Evolutionary conservation across 208 protist species (phyloP).

Genomic region (Acanthamoeba sp.): DNA sequence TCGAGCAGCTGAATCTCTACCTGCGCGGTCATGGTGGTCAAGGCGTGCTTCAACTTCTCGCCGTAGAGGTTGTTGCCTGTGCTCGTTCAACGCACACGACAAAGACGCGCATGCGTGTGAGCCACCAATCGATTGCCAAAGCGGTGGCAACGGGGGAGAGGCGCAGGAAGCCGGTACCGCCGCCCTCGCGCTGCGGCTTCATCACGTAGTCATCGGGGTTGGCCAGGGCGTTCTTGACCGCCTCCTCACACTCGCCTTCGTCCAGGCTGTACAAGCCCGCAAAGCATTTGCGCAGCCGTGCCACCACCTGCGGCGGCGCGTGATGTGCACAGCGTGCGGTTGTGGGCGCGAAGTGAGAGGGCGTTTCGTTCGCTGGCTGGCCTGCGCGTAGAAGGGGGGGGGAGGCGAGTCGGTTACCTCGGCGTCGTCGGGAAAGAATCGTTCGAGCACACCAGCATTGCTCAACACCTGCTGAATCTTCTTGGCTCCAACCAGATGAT

Average conservation of each 20-base stretch:
- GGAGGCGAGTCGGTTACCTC: slow-evolving; percentile 85
- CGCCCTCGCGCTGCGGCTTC: slow-evolving; percentile 97
- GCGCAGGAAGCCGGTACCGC: slow-evolving; percentile 83
- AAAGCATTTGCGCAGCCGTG: slow-evolving; percentile 83
- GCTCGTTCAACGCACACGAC: slow-evolving; percentile 82
- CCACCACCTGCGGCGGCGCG: background rate
- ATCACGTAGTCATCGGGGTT: slow-evolving; percentile 93
- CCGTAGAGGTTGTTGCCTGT: slow-evolving; percentile 68
- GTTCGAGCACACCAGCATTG: slow-evolving; percentile 83
- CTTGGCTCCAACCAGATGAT: slow-evolving; percentile 96
- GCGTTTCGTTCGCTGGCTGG: no score
- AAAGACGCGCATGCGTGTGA: background rate
- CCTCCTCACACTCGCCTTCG: slow-evolving; percentile 82
- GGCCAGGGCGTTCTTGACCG: slow-evolving; percentile 87
- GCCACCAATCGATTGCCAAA: background rate
- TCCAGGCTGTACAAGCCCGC: slow-evolving; percentile 94
- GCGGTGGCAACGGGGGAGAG: background rate
- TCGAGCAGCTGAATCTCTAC: background rate
- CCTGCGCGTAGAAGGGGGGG: no score
- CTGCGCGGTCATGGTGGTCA: slow-evolving; percentile 9
- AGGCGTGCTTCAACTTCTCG: background rate
- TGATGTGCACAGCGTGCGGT: no score
- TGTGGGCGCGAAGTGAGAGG: no score
- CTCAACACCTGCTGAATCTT: slow-evolving; percentile 96
- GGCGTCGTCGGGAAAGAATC: slow-evolving; percentile 84